These are phyloP conservation scores for Aspergillus piperis DNA, from an alignment of 2,329 filamentous ascomycete genomes.

Conservation along the genomic window DNA sequence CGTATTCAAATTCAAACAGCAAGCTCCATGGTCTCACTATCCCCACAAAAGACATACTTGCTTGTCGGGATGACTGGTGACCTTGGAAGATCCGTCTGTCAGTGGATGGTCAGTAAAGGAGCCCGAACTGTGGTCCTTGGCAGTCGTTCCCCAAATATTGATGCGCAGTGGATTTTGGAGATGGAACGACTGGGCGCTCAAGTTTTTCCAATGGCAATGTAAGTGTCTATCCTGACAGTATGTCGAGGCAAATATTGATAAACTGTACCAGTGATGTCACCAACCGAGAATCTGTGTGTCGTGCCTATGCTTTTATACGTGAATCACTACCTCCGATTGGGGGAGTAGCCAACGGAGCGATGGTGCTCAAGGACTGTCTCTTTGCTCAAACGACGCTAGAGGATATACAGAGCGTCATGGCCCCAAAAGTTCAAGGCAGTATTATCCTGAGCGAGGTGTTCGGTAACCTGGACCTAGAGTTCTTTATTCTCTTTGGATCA, in stretches of 20 bases:
- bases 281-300: background rate
- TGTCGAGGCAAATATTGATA: background rate
- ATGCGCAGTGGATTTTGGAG: constrained; percentile 3
- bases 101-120: constrained; percentile 7
- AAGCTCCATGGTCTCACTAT: background rate
- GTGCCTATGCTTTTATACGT: background rate
- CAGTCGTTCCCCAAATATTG: constrained; percentile 1
- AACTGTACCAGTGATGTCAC: background rate
- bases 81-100: constrained; percentile 1
- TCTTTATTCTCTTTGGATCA: constrained; percentile 4
- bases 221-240: background rate
- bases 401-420: background rate
- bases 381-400: background rate
- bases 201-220: background rate
- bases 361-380: constrained; percentile 3
- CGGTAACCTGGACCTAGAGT: background rate
- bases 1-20: background rate
- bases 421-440: constrained; percentile 4
- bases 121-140: constrained; percentile 1
- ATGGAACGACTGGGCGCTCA: constrained; percentile 4
- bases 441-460: background rate
- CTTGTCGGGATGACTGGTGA: constrained; percentile 5
- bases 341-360: constrained; percentile 1
- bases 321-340: background rate
- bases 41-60: constrained; percentile 1